A percentile compares a stretch with the other conserved stretches of the same genome.
phyloP scores from a whole-genome alignment of 257 asterid species.

The Cinchona pubescens region DNA sequence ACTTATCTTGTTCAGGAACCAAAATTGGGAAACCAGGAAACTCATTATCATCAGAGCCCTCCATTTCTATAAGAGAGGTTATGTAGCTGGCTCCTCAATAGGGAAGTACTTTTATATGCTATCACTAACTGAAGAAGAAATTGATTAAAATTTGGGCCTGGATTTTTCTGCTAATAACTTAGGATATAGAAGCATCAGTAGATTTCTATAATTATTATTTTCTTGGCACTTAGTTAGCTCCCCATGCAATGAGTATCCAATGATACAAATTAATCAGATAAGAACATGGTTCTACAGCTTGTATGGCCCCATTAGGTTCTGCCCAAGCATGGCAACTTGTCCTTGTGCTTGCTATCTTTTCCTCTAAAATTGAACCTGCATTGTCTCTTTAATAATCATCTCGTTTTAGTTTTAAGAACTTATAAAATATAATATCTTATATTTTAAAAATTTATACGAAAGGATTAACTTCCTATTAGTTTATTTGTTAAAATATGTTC shows the following conservation, averaged over 20 bases:
- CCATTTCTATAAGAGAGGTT: no score
- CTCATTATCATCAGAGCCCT: constrained; percentile 19
- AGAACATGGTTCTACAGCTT: constrained; percentile 37
- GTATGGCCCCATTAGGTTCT: constrained; percentile 24
- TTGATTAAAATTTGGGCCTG: neutral
- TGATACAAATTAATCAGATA: constrained; percentile 17
- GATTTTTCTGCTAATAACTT: neutral
- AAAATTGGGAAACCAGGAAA: constrained; percentile 33
- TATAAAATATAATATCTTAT: no score
- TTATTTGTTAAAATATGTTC: neutral
- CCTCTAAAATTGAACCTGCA: neutral
- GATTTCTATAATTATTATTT: neutral
- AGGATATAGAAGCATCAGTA: neutral
- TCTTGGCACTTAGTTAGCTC: neutral
- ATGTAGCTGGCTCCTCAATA: no score
- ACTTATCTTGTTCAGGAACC: constrained; percentile 7
- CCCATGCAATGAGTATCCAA: constrained; percentile 19
- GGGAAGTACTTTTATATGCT: neutral
- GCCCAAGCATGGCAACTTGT: constrained; percentile 10
- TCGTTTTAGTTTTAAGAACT: no score
- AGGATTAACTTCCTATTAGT: no score
- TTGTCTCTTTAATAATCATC: no score
- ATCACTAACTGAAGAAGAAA: neutral
- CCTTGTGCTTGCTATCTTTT: neutral
- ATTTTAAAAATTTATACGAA: no score